These are phyloP conservation scores for Chenopodium formosanum DNA, from an alignment of 148 eudicot species.

Conservation along the genomic window DNA sequence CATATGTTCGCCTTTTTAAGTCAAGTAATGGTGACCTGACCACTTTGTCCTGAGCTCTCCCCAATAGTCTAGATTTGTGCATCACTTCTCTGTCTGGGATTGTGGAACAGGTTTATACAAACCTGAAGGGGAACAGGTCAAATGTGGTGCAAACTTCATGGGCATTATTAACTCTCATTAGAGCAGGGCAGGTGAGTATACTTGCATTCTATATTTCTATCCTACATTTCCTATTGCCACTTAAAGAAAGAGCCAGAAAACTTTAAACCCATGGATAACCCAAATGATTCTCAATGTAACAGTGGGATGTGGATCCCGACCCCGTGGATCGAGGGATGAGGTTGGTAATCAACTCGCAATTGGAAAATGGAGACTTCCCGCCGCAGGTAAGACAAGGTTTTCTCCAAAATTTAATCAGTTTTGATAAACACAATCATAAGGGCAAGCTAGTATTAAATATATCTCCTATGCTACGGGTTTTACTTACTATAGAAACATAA, in stretches of 20 bases:
- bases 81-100: not conserved
- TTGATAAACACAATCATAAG: too few relatives aligned
- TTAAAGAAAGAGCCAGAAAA: not conserved
- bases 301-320: slow-evolving; percentile 49
- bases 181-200: slow-evolving; percentile 57
- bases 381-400: slow-evolving; percentile 37
- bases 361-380: slow-evolving; percentile 61
- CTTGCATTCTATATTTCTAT: not conserved
- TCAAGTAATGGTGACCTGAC: too few relatives aligned
- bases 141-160: slow-evolving; percentile 63
- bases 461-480: too few relatives aligned
- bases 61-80: not conserved
- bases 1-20: too few relatives aligned
- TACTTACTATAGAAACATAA: too few relatives aligned
- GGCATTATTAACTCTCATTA: slow-evolving; percentile 64
- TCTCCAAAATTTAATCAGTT: not conserved
- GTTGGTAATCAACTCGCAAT: slow-evolving; percentile 49
- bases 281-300: not conserved
- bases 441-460: too few relatives aligned
- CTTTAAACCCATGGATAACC: not conserved
- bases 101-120: slow-evolving; percentile 46
- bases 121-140: slow-evolving; percentile 49
- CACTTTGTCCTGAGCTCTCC: too few relatives aligned
- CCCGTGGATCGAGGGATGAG: slow-evolving; percentile 47
- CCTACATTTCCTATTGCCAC: not conserved